phyloP scores from a whole-genome alignment of 1,284 basidiomycete genomes.

The Rhodotorula mucilaginosa region DNA sequence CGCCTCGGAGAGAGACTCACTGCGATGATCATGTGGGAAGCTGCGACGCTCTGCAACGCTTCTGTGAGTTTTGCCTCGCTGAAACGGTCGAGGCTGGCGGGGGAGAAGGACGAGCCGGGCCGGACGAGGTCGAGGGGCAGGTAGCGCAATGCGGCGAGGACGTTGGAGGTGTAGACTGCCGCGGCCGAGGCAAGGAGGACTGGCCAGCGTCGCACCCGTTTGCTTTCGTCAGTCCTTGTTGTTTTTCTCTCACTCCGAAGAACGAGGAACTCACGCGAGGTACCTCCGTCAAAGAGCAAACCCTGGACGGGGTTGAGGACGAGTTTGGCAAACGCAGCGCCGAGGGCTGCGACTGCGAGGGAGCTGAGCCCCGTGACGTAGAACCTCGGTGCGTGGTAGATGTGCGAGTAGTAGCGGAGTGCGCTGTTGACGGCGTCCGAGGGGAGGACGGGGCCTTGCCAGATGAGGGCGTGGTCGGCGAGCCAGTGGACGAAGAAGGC shows the following conservation, averaged over 20 bases:
- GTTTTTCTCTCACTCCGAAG: no score
- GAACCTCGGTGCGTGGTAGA: constrained; percentile 24
- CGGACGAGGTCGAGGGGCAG: constrained; percentile 27
- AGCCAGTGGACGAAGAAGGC: constrained; percentile 29
- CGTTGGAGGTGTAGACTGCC: constrained; percentile 32
- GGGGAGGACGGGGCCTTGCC: constrained; percentile 19
- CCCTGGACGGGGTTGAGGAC: constrained; percentile 23
- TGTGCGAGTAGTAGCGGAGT: constrained; percentile 25
- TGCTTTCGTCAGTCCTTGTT: no score
- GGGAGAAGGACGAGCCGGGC: neutral
- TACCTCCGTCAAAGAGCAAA: constrained; percentile 35
- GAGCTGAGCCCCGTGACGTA: constrained; percentile 19
- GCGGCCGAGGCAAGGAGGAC: constrained; percentile 31
- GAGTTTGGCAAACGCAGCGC: constrained; percentile 13
- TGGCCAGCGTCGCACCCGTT: neutral
- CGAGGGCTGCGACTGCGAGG: constrained; percentile 12
- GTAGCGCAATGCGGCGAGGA: constrained; percentile 36
- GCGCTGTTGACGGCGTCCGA: constrained; percentile 3
- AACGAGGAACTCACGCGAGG: constrained; percentile 14
- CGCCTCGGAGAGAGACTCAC: constrained; percentile 18
- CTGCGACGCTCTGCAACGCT: constrained; percentile 31
- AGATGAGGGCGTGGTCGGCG: constrained; percentile 25
- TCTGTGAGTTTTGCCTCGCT: constrained; percentile 18
- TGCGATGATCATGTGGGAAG: constrained; percentile 36
- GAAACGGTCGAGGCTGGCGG: constrained; percentile 1